Evolutionary conservation across 306 rosid species (phyloP), one percentile per base, ranked within the genome.

Genomic region (Cucurbita argyrosperma): DNA sequence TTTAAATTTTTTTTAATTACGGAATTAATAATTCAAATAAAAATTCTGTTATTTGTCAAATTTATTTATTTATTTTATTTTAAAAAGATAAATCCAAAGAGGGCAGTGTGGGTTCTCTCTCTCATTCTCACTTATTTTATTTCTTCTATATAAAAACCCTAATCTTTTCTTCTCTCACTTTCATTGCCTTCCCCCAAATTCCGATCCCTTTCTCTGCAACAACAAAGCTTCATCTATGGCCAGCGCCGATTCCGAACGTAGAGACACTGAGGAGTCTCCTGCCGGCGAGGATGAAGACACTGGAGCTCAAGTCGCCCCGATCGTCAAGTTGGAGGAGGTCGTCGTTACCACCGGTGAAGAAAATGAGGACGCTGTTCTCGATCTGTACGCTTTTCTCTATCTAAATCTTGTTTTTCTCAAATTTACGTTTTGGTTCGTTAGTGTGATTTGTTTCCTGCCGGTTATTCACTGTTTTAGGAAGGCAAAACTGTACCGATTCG

Each of bases 261-360:
- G 91, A 26, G 97, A 88, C 19, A 96, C 89, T 4, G 99, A 88
- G 53, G 96, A 88, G 9, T 86, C 89, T 21, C 88, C 88, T 8
- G 87, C 88, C 76, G 97, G 82, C 18, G 97, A 95, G 0, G 99
- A 95, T 56, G 99, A 95, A 64, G 99, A 95, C 74, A 95, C 99
- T 57, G 97, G 99, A 42, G 99, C 99, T 14, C 96, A 89, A 68
- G 89, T 95, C 13, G 99, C 96, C 51, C 99, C 99, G 26, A 95
- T 95, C 83, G 96, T 95, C 80, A 83, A 79, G 72, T 97, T 95
- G 15, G 92, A 92, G 74, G 96, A 80, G 71, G 90, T 92, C 47
- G 79, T 87, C 30, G 89, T 92, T 1, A 74, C 87, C 73, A 92
- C 96, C 5, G 98, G 96, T 6, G 98, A 92, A 79, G 96, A 92